A percentile compares a stretch with the other conserved stretches of the same genome.
Evolutionary conservation across 441 rosid genomes (phyloP).

Genomic region (Kokia cookei): DNA sequence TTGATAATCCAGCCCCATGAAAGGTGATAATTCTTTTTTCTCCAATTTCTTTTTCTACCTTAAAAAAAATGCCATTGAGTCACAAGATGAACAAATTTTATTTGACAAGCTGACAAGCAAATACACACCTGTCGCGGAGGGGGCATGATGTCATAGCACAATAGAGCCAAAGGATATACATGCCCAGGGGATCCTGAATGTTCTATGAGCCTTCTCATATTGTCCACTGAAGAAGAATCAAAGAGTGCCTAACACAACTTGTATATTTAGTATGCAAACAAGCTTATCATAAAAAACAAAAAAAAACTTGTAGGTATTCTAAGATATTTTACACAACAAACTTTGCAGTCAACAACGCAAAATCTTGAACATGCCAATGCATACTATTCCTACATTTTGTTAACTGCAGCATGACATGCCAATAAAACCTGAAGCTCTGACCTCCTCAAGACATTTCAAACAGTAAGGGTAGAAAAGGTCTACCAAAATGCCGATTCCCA

Average conservation of each 20-base stretch:
- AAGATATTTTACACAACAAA: background rate
- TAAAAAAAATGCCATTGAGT: constrained; percentile 17
- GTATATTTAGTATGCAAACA: constrained; percentile 29
- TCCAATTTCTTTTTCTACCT: constrained; percentile 97
- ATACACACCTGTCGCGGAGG: constrained; percentile 70
- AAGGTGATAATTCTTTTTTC: constrained; percentile 72
- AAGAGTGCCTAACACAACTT: constrained; percentile 73
- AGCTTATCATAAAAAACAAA: constrained; percentile 9
- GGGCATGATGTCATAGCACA: constrained; percentile 92
- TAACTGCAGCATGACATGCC: background rate
- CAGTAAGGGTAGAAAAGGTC: background rate
- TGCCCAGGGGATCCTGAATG: constrained; percentile 83
- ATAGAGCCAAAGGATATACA: constrained; percentile 75
- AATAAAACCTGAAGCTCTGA: background rate
- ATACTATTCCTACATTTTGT: background rate
- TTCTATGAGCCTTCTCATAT: constrained; percentile 86
- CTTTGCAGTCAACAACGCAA: background rate
- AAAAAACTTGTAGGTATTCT: background rate
- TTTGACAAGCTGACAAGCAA: constrained; percentile 9
- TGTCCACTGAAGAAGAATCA: constrained; percentile 89
- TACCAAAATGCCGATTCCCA: background rate
- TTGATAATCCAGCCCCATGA: constrained; percentile 69
- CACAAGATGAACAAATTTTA: constrained; percentile 1
- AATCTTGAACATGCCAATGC: background rate
- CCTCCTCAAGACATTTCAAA: background rate